Conservation (phyloP, 1,284 basidiomycete genomes). For the Malassezia sympodialis region DNA sequence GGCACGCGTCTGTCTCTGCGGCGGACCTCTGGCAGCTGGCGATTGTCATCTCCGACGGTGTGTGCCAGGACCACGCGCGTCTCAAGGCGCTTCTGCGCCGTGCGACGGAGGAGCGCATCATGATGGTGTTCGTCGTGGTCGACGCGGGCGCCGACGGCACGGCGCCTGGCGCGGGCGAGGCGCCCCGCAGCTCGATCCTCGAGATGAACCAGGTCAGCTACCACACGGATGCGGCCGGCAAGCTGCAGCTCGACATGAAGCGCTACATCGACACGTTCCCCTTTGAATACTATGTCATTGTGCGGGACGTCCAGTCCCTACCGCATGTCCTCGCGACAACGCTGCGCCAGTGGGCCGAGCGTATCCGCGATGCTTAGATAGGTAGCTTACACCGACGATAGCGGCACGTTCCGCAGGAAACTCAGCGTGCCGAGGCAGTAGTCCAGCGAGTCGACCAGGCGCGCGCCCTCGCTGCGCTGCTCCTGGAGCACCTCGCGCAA, state of each 20-base stretch:
- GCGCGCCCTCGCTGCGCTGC: conserved; percentile 27
- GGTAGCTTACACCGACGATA: conserved; percentile 15
- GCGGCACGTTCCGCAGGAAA: conserved; percentile 39
- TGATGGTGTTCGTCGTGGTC: conserved; percentile 93
- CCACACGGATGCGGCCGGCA: conserved; percentile 59
- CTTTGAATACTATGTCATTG: conserved; percentile 91
- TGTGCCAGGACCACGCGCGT: conserved; percentile 87
- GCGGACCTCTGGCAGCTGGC: conserved; percentile 92
- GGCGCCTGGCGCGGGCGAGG: not conserved
- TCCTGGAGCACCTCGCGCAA: conserved; percentile 25
- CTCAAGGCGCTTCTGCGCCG: conserved; percentile 69
- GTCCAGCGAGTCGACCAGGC: conserved; percentile 34
- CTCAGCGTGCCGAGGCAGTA: conserved; percentile 40
- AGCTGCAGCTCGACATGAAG: conserved; percentile 76
- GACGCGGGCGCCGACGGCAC: conserved; percentile 60
- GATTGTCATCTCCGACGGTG: conserved; percentile 96
- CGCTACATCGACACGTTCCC: conserved; percentile 88
- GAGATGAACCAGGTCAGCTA: conserved; percentile 87
- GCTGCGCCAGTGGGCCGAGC: conserved; percentile 65
- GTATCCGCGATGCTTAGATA: conserved; percentile 33
- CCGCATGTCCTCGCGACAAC: conserved; percentile 86
- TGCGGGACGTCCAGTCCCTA: conserved; percentile 79
- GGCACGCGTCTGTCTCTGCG: conserved; percentile 51
- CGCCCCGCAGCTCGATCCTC: conserved; percentile 65
- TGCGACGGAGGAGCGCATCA: conserved; percentile 80